Conservation (phyloP, 768 basidiomycete species). For the Lentinula sp. region DNA sequence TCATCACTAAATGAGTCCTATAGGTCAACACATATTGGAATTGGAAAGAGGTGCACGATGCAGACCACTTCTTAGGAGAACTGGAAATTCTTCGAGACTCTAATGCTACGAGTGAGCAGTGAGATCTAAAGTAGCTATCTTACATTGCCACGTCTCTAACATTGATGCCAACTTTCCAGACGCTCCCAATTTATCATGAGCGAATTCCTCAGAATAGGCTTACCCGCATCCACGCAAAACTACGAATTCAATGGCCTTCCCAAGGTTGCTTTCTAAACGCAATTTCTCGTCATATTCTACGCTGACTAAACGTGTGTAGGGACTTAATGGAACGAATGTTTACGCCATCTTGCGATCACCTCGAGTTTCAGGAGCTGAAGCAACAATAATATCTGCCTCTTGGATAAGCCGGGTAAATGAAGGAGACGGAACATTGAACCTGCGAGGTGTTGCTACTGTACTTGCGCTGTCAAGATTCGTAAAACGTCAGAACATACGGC, state of each 20-base stretch:
- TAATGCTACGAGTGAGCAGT: constrained; percentile 71
- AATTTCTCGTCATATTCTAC: not conserved
- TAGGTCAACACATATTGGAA: constrained; percentile 90
- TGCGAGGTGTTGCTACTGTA: constrained; percentile 83
- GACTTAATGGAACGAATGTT: constrained; percentile 63
- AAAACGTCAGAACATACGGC: constrained; percentile 48
- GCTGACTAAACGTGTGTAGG: constrained; percentile 26
- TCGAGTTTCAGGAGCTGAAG: constrained; percentile 88
- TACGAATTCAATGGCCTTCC: constrained; percentile 53
- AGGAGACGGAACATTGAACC: constrained; percentile 57
- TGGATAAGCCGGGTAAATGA: constrained; percentile 71
- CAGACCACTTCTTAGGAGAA: constrained; percentile 73
- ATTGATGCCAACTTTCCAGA: constrained; percentile 30
- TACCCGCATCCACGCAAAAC: constrained; percentile 60
- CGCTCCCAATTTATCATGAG: constrained; percentile 53
- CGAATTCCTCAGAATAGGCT: constrained; percentile 71
- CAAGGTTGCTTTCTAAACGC: constrained; percentile 35
- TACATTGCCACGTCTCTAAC: constrained; percentile 4
- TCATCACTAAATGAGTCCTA: not conserved
- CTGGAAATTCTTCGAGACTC: constrained; percentile 56
- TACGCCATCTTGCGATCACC: constrained; percentile 82
- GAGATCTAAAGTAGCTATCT: constrained; percentile 23
- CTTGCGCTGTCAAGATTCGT: constrained; percentile 80
- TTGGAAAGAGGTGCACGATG: constrained; percentile 85
- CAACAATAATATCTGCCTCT: constrained; percentile 86